Conservation (phyloP, 2,329 filamentous ascomycete species). For the Calonectria hawksworthii region DNA sequence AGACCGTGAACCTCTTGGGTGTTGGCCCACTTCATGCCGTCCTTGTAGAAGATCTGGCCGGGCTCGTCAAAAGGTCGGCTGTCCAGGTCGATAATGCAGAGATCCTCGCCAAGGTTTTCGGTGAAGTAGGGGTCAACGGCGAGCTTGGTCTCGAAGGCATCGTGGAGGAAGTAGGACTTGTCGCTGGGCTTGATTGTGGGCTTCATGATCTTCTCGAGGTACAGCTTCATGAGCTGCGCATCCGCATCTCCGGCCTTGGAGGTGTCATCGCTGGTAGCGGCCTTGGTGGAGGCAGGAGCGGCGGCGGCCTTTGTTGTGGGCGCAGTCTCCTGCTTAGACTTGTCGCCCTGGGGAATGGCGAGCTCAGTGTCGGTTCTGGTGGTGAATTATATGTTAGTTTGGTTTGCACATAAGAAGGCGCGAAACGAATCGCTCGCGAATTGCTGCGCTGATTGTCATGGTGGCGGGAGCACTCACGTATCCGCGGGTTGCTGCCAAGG, state of each 20-base stretch:
- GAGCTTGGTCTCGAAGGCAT: constrained; percentile 52
- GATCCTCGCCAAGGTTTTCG: constrained; percentile 52
- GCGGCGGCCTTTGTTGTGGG: background rate
- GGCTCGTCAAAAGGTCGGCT: constrained; percentile 55
- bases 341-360: constrained; percentile 35
- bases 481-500: constrained; percentile 45
- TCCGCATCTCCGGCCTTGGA: constrained; percentile 18
- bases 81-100: constrained; percentile 63
- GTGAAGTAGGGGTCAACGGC: constrained; percentile 48
- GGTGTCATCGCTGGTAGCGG: background rate
- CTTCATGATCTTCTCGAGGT: constrained; percentile 50
- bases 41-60: constrained; percentile 53
- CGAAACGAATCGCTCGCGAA: background rate
- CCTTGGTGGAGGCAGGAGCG: background rate
- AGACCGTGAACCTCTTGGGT: constrained; percentile 51
- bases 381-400: constrained; percentile 25
- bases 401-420: background rate
- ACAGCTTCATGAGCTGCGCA: constrained; percentile 48
- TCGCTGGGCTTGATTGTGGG: constrained; percentile 46
- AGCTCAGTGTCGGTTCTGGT: constrained; percentile 41
- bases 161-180: constrained; percentile 46
- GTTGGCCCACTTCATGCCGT: constrained; percentile 54
- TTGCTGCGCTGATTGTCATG: background rate
- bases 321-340: background rate
- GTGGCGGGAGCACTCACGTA: constrained; percentile 34